Base-by-base conservation (phyloP, 805 yeast genomes). In the Candida awuae region DNA sequence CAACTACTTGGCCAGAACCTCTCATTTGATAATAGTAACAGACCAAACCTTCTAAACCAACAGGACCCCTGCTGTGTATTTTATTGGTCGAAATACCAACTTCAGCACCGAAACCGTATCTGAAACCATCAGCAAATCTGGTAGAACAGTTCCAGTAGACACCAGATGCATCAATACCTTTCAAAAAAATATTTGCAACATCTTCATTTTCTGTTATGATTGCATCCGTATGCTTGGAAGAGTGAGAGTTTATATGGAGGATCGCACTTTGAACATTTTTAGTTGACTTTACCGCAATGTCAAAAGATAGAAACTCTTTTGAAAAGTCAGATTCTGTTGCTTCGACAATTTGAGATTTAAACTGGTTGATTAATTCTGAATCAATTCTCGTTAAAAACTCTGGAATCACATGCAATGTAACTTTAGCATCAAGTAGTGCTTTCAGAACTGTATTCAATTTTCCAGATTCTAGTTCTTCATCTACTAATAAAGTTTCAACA, bases 31-130 rank as follows among this genome's bases (percentile, higher is more conserved):
- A 92, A 62, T 92, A 97, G 61, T 92, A 92, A 51, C 94, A 84
- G 58, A 90, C 94, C 49, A 92, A 70, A 2, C 99, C 99, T 57
- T 92, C 99, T 23, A 92, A 70, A 2, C 99, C 99, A 25, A 92
- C 97, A 13, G 98, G 99, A 2, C 99, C 99, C 54, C 99, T 74
- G 8, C 98, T 95, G 58, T 92, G 99, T 46, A 92, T 86, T 61
- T 92, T 92, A 57, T 90, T 88, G 32, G 98, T 92, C 35, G 95
- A 82, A 43, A 92, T 90, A 26, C 99, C 99, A 14, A 92, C 98
- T 61, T 92, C 99, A 6, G 99, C 82, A 38, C 99, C 99, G 58
- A 94, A 92, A 0, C 99, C 99, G 56, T 90, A 92, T 58, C 98
- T 75, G 71, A 85, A 92, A 3, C 99, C 99, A 61, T 92, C 99